phyloP scores from a whole-genome alignment of 2,329 filamentous ascomycete genomes.

The Alternaria incomplexa region DNA sequence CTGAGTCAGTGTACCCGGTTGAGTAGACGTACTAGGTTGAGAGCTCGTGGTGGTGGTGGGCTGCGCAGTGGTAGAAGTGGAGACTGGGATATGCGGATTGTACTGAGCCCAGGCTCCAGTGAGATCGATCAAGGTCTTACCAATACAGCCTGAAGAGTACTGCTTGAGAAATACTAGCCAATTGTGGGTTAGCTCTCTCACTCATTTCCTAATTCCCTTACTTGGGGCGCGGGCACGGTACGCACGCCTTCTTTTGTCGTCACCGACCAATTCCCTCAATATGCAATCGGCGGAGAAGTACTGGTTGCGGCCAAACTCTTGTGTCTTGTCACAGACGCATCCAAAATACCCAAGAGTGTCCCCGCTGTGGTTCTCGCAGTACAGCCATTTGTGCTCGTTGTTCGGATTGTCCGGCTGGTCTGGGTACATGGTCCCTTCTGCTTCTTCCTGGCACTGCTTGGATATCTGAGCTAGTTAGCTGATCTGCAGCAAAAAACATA shows the following conservation, averaged over 20 bases:
- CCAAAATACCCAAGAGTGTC: neutral
- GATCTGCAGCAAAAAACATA: neutral
- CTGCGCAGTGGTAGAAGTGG: neutral
- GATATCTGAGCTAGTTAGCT: slow-evolving; percentile 9
- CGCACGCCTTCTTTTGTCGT: slow-evolving; percentile 6
- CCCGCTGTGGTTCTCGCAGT: neutral
- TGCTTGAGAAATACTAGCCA: slow-evolving; percentile 7
- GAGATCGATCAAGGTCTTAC: neutral
- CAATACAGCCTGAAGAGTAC: slow-evolving; percentile 2
- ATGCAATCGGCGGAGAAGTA: slow-evolving; percentile 13
- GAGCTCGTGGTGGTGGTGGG: neutral
- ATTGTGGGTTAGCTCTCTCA: slow-evolving; percentile 1
- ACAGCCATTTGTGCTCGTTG: neutral
- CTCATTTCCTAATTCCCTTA: neutral
- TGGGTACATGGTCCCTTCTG: neutral
- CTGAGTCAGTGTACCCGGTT: neutral
- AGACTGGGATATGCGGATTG: neutral
- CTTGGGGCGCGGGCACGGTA: neutral
- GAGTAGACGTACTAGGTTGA: neutral
- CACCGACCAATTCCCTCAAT: slow-evolving; percentile 4
- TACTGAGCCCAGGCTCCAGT: slow-evolving; percentile 11
- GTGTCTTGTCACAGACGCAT: slow-evolving; percentile 7
- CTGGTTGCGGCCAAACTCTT: neutral
- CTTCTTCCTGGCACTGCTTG: neutral
- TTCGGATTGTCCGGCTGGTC: neutral